Base-by-base conservation (phyloP, 495 filamentous ascomycete genomes). In the Penicillium lividum region DNA sequence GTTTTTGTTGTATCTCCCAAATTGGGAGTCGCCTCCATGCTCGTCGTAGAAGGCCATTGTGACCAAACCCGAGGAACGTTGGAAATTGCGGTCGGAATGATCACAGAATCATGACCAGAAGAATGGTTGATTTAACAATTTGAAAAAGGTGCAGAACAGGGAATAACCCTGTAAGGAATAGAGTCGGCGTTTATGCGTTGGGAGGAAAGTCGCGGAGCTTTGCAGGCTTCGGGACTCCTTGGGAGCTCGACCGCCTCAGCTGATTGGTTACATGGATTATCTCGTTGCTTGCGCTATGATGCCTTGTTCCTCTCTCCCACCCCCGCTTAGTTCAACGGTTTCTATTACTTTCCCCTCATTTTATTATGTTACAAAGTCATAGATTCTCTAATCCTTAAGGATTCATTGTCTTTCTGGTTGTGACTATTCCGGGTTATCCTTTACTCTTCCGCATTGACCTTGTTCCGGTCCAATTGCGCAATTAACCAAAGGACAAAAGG, bases 31-130 rank as follows among this genome's bases (percentile, higher is more conserved):
- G 16, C 66, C 70, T 8, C 68, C 74, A 61, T 68, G 55, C 28
- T 80, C 77, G 9, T 80, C 77, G 61, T 76, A 77, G 44, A 67
- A 75, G 53, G 75, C 71, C 77, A 80, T 80, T 33, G 60, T 57
- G 61, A 60, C 58, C 28, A 38, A 36, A n/a, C 18, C 10, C 22
- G 22, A 28, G 18, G 36, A 22, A n/a, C 7, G 25, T n/a, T 42
- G 11, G 38, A 29, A 42, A 18, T 42, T 53, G 51, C 25, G 5
- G 28, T n/a, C 8, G 18, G 25, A 29, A 18, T 4, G 7, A 28
- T 42, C 36, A 36, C 22, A 27, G 16, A 42, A 43, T 38, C 51
- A 53, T 53, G 27, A 29, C 51, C 25, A 49, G 51, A 22, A 5
- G 22, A 22, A 28, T 30, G 4, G 36, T 5, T 11, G 34, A 7